Percentiles rank a stretch among this genome's conserved stretches.
Conservation (phyloP, 345 rosid species). For the Lepidium sativum region DNA sequence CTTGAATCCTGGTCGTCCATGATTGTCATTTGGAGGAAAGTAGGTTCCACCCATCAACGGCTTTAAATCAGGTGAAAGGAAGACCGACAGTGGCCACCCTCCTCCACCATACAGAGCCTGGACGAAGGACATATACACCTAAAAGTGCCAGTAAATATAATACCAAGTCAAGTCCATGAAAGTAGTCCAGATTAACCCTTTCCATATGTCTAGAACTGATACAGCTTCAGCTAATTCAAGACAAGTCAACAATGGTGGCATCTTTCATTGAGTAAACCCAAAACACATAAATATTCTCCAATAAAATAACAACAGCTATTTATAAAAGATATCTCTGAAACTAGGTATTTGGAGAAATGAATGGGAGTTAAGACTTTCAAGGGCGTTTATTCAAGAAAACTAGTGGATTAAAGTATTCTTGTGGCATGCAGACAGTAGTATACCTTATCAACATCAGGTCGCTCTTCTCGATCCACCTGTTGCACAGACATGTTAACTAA, state of each 20-base stretch:
- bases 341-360: background rate
- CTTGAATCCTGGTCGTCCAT: constrained; percentile 92
- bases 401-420: background rate
- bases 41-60: constrained; percentile 97
- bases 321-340: background rate
- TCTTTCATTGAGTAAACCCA: background rate
- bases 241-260: background rate
- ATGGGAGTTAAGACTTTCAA: background rate
- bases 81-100: constrained; percentile 90
- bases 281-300: background rate
- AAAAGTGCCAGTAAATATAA: constrained; percentile 3
- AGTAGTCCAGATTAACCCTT: background rate
- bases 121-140: constrained; percentile 94
- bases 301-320: background rate
- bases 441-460: constrained; percentile 98
- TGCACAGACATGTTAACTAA: constrained; percentile 18
- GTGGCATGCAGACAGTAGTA: background rate
- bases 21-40: constrained; percentile 83
- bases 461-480: constrained; percentile 94
- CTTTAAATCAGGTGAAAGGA: constrained; percentile 90
- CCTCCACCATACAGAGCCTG: constrained; percentile 89
- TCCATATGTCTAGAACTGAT: background rate
- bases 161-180: background rate
- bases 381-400: background rate
- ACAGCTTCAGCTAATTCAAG: background rate